Conservation (phyloP, 2,329 filamentous ascomycete species). For the Clonostachys rhizophaga region DNA sequence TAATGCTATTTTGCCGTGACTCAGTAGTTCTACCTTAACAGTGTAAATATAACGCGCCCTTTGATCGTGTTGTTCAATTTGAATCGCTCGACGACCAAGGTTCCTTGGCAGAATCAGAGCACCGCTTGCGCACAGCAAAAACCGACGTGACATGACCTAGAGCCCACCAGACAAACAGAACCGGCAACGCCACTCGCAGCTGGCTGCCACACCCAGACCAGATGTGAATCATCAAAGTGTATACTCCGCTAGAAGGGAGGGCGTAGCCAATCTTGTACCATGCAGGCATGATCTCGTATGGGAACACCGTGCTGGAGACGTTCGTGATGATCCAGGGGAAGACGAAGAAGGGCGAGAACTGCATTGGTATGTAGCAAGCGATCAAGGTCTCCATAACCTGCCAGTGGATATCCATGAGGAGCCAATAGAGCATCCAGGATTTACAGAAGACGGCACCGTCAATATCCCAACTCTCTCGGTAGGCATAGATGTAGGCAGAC, state of each 20-base stretch:
- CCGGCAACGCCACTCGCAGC: background rate
- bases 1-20: too few relatives aligned
- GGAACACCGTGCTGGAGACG: too few relatives aligned
- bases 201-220: too few relatives aligned
- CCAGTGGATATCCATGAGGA: background rate
- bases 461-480: background rate
- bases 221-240: background rate
- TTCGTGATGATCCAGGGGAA: too few relatives aligned
- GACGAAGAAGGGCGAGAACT: background rate
- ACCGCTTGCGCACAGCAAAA: background rate
- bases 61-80: too few relatives aligned
- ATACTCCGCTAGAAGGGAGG: background rate
- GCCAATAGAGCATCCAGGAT: background rate
- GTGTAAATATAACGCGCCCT: too few relatives aligned
- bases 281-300: too few relatives aligned
- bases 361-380: background rate
- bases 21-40: too few relatives aligned
- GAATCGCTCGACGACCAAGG: too few relatives aligned
- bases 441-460: background rate
- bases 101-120: conserved; percentile 6
- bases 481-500: background rate
- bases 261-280: background rate
- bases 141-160: background rate
- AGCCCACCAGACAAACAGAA: background rate
- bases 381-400: background rate